Base-by-base conservation (phyloP, 192 early-diverging fungal genomes). In the Linderina pennispora region DNA sequence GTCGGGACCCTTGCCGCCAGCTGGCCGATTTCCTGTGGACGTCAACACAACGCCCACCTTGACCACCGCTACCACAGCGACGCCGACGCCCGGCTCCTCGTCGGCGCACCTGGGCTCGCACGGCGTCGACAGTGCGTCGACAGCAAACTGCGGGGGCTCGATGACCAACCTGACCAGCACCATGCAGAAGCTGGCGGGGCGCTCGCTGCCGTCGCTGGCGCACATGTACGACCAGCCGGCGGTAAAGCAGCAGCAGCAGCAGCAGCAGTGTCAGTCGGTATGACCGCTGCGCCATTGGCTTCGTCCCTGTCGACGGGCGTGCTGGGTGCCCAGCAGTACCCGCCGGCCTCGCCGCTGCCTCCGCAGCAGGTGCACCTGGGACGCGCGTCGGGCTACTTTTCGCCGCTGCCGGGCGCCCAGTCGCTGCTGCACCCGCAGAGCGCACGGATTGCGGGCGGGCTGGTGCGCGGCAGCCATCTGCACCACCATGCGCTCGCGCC, bases 71-170 rank as follows among this genome's bases (percentile, higher is more conserved):
- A 59, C 67, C 21, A 65, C 58, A 4, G 60, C 67, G 3, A 71
- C 67, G n/a, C 67, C 67, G 1, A 65, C 63, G 6, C 63, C 63
- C 14, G 59, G 59, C 9, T 71, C 67, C 21, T 43, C 60, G 24
- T 51, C 55, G 4, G 48, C 67, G 1, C 55, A 63, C 9, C 26
- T 70, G 16, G 42, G 50, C 16, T 51, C 55, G 23, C 67, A 63
- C 33, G 44, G 54, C 47, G 24, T 62, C 18, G 67, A 70, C n/a
- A 40, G 46, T n/a, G n/a, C n/a, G n/a, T n/a, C n/a, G n/a, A n/a
- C n/a, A n/a, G n/a, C n/a, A n/a, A n/a, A n/a, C n/a, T n/a, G n/a
- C n/a, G n/a, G n/a, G n/a, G n/a, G n/a, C n/a, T n/a, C n/a, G n/a
- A n/a, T n/a, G n/a, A n/a, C n/a, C n/a, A n/a, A n/a, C n/a, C n/a